Percentiles rank a stretch among this genome's conserved stretches.
phyloP scores from a whole-genome alignment of 495 filamentous ascomycete species.

The Evernia prunastri region DNA sequence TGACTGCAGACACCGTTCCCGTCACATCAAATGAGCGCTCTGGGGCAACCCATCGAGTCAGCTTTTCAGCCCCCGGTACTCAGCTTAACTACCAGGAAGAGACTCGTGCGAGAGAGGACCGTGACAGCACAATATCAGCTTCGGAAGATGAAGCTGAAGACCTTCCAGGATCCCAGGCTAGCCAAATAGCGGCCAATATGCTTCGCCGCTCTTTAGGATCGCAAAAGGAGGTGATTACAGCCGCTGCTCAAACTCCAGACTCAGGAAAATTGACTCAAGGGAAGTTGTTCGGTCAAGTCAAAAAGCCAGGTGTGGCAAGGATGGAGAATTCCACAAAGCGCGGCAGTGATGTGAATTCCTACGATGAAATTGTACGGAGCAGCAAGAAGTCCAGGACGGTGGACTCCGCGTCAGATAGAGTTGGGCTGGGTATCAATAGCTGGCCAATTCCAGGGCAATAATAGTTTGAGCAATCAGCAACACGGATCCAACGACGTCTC shows the following conservation, averaged over 20 bases:
- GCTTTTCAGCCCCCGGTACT: slow-evolving; percentile 29
- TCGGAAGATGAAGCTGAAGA: slow-evolving; percentile 65
- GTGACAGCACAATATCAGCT: slow-evolving; percentile 85
- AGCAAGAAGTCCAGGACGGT: slow-evolving; percentile 56
- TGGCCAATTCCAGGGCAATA: slow-evolving; percentile 27
- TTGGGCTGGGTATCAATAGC: slow-evolving; percentile 59
- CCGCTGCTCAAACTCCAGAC: slow-evolving; percentile 26
- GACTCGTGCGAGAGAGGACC: slow-evolving; percentile 50
- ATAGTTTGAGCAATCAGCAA: background rate
- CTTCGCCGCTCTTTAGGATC: slow-evolving; percentile 39
- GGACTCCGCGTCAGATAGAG: slow-evolving; percentile 35
- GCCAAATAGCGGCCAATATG: slow-evolving; percentile 45
- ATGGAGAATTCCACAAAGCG: slow-evolving; percentile 47
- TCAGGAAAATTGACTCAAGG: slow-evolving; percentile 49
- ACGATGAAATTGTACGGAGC: slow-evolving; percentile 37
- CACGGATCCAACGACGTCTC: background rate
- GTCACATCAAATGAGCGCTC: slow-evolving; percentile 43
- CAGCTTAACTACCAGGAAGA: slow-evolving; percentile 30
- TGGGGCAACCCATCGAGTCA: slow-evolving; percentile 30
- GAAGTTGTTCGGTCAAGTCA: slow-evolving; percentile 62
- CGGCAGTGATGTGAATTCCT: slow-evolving; percentile 45
- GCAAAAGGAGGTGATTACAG: slow-evolving; percentile 24
- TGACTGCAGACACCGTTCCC: slow-evolving; percentile 43
- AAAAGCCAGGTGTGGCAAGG: slow-evolving; percentile 47
- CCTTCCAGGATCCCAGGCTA: slow-evolving; percentile 47